Conservation (phyloP, 805 yeast species). For the Candida golubevii region DNA sequence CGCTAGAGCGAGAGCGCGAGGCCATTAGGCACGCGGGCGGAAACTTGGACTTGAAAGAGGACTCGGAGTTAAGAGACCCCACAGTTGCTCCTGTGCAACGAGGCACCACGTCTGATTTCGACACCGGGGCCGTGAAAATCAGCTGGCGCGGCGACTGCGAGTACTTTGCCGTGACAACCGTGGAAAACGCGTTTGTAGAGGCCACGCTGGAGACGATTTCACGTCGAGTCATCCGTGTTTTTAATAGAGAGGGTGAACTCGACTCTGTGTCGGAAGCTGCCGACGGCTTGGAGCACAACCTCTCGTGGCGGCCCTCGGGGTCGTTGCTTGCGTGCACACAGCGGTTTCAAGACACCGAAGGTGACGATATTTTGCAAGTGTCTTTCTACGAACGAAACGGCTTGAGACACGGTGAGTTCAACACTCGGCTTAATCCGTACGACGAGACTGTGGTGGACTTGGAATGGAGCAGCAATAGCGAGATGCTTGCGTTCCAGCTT, state of each 20-base stretch:
- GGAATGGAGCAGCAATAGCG: conserved; percentile 80
- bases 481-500: conserved; percentile 67
- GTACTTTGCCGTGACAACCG: conserved; percentile 62
- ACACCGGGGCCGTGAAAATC: conserved; percentile 44
- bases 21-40: conserved; percentile 59
- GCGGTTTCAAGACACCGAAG: conserved; percentile 52
- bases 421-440: conserved; percentile 54
- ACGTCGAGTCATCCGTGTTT: conserved; percentile 81
- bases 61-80: conserved; percentile 71
- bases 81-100: conserved; percentile 72
- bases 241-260: conserved; percentile 69
- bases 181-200: conserved; percentile 48
- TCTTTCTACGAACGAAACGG: conserved; percentile 94
- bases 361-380: conserved; percentile 45
- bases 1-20: conserved; percentile 55
- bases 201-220: conserved; percentile 33
- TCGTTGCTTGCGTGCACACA: conserved; percentile 79
- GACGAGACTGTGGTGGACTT: conserved; percentile 45
- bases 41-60: conserved; percentile 47
- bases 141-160: conserved; percentile 98
- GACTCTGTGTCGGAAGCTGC: conserved; percentile 87
- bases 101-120: conserved; percentile 59
- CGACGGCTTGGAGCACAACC: conserved; percentile 66
- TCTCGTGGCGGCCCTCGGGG: conserved; percentile 92
- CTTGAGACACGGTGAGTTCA: conserved; percentile 81